Percentiles rank a stretch among this genome's conserved stretches.
These are phyloP conservation scores for Yamadazyma oceani DNA, from an alignment of 1,139 yeast species.

Conservation along the genomic window DNA sequence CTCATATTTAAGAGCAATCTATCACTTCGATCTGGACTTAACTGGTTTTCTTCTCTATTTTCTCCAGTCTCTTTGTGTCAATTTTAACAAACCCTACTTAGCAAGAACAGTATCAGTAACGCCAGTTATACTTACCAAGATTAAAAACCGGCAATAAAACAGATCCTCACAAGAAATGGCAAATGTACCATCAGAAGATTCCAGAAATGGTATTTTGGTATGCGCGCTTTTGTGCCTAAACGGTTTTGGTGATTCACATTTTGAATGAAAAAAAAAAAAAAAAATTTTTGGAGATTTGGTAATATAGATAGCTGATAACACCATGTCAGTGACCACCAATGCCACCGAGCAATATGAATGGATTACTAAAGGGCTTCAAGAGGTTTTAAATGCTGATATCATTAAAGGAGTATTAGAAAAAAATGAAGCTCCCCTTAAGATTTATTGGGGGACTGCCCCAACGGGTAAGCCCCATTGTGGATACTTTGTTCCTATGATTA, in stretches of 20 bases:
- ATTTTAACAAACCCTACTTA: too few species aligned
- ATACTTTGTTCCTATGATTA: slow-evolving; percentile 96
- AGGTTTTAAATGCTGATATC: slow-evolving; percentile 84
- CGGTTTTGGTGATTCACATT: neutral
- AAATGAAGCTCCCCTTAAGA: slow-evolving; percentile 74
- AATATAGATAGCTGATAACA: too few species aligned
- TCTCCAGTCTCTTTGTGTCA: too few species aligned
- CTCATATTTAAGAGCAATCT: slow-evolving; percentile 11
- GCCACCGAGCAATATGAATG: slow-evolving; percentile 72
- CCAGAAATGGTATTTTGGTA: neutral
- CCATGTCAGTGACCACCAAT: slow-evolving; percentile 25
- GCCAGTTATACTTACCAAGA: too few species aligned
- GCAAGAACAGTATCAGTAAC: too few species aligned
- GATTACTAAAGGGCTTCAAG: slow-evolving; percentile 86
- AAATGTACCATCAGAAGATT: neutral
- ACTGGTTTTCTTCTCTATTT: too few species aligned
- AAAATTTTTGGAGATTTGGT: too few species aligned
- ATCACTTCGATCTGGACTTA: too few species aligned
- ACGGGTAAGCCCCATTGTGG: slow-evolving; percentile 99
- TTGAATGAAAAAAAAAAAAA: too few species aligned
- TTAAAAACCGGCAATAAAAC: too few species aligned
- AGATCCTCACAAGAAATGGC: neutral
- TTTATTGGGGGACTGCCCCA: slow-evolving; percentile 86
- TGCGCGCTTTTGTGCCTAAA: neutral
- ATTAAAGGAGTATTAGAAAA: slow-evolving; percentile 81